Base-by-base conservation (phyloP, 352 stramenopile species). In the Phytopythium mirpurense region DNA sequence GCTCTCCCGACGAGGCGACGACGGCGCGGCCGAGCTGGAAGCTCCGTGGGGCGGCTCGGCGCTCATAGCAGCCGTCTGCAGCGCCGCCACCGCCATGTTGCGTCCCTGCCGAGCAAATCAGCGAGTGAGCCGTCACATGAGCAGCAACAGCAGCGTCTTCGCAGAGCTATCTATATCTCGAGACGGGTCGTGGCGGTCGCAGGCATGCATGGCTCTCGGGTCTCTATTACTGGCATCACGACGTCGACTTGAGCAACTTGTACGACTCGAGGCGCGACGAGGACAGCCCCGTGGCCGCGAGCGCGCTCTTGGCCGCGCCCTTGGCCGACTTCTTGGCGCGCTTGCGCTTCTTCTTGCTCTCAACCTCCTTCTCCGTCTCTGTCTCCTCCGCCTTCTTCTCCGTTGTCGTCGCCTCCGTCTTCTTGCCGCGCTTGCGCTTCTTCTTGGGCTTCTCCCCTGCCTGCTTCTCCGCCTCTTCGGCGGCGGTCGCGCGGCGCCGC, bases 221-320 rank as follows among this genome's bases (percentile, higher is more conserved):
- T 42, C 42, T 49, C 42, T 49, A 44, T 44, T 44, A 44, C 18
- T 24, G 38, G 38, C 10, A 56, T 62, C 83, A 83, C 56, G 78
- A 83, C 68, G 83, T 88, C 35, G 65, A n/a, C 51, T 90, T 92
- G 37, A 78, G 48, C 41, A 89, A 57, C 60, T 89, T 89, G 73
- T 92, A 92, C 59, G 82, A 92, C 57, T 92, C 78, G 44, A 92
- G 69, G 38, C 82, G 82, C 63, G 82, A 92, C 26, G 78, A 74
- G 5, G 82, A 78, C 19, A 92, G 65, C 37, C 78, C 77, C 10
- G 77, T 88, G 16, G 64, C 53, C 19, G 67, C 70, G 51, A 71
- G 78, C 23, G 60, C 53, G 50, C 73, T 85, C 54, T 73, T 70
- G 31, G 69, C 63, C 19, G 58, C 51, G 26, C 57, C 53, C 56